Conservation (phyloP, 352 stramenopile genomes). For the Elongisporangium senticosum region DNA sequence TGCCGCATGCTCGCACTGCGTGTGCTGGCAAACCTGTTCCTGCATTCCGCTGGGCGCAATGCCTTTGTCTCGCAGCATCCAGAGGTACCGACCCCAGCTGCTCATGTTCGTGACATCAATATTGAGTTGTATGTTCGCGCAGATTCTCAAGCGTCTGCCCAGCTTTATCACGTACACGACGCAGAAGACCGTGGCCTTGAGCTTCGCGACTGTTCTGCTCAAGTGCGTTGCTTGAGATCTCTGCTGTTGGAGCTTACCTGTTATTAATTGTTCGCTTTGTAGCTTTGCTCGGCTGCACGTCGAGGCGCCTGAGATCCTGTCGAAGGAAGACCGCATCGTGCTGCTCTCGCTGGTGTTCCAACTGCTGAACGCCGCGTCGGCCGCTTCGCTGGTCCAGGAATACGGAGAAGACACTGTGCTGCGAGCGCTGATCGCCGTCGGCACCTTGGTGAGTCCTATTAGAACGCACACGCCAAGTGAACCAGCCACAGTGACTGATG, state of each 20-base stretch:
- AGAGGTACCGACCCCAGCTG: conserved; percentile 18
- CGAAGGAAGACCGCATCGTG: conserved; percentile 40
- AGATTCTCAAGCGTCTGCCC: conserved; percentile 40
- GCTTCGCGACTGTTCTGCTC: conserved; percentile 59
- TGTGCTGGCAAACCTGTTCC: conserved; percentile 75
- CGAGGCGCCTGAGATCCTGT: conserved; percentile 23
- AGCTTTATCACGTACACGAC: conserved; percentile 29
- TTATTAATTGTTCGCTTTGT: conserved; percentile 3
- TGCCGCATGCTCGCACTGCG: conserved; percentile 72
- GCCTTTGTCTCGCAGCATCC: conserved; percentile 46
- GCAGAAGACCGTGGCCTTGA: conserved; percentile 66
- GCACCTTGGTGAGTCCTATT: conserved; percentile 50
- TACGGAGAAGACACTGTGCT: conserved; percentile 76
- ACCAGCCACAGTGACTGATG: background rate
- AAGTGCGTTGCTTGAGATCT: conserved; percentile 38
- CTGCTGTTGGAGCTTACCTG: background rate
- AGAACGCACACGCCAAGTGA: background rate
- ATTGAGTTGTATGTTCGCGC: background rate
- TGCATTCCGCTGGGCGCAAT: conserved; percentile 38
- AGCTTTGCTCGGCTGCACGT: conserved; percentile 43
- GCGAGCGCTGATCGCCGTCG: conserved; percentile 57
- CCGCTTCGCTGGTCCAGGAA: conserved; percentile 29
- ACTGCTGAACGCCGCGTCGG: conserved; percentile 40
- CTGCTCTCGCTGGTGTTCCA: conserved; percentile 45
- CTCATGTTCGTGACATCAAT: background rate